Conservation (phyloP, 2,329 filamentous ascomycete species). For the Trichoderma sp. region DNA sequence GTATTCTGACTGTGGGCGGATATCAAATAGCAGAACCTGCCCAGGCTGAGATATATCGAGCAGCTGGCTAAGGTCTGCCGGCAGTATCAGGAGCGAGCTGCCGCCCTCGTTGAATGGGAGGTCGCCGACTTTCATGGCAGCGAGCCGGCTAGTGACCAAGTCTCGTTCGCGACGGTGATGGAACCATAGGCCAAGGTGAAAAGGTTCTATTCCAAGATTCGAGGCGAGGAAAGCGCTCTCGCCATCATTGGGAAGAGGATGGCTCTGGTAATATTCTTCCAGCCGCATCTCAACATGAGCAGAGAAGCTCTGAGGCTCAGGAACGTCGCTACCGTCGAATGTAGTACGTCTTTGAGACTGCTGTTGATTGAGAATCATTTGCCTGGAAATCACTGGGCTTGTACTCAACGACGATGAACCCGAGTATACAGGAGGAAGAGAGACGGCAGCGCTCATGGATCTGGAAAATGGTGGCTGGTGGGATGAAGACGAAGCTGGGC, state of each 20-base stretch:
- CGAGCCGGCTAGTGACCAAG: constrained; percentile 47
- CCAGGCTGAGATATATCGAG: constrained; percentile 52
- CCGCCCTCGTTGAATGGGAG: constrained; percentile 35
- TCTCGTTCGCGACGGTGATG: constrained; percentile 55
- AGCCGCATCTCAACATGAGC: constrained; percentile 52
- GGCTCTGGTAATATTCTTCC: constrained; percentile 54
- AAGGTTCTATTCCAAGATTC: constrained; percentile 53
- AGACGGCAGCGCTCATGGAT: constrained; percentile 32
- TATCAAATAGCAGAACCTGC: constrained; percentile 52
- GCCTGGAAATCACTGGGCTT: constrained; percentile 40
- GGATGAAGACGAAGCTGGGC: constrained; percentile 28
- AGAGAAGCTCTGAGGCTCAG: constrained; percentile 50
- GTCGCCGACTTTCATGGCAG: constrained; percentile 47
- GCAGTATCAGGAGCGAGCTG: constrained; percentile 51
- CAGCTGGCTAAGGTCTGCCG: constrained; percentile 52
- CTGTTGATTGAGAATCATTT: constrained; percentile 50
- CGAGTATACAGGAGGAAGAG: constrained; percentile 30
- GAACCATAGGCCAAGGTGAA: constrained; percentile 58
- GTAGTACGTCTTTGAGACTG: constrained; percentile 44
- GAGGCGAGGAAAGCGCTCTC: constrained; percentile 57
- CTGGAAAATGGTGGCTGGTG: constrained; percentile 28
- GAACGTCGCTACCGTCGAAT: constrained; percentile 42
- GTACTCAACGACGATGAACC: constrained; percentile 29
- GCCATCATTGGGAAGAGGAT: constrained; percentile 51
- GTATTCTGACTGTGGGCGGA: constrained; percentile 51